phyloP scores from a whole-genome alignment of 176 grass and related monocot species.

The Cenchrus fungigraminus region DNA sequence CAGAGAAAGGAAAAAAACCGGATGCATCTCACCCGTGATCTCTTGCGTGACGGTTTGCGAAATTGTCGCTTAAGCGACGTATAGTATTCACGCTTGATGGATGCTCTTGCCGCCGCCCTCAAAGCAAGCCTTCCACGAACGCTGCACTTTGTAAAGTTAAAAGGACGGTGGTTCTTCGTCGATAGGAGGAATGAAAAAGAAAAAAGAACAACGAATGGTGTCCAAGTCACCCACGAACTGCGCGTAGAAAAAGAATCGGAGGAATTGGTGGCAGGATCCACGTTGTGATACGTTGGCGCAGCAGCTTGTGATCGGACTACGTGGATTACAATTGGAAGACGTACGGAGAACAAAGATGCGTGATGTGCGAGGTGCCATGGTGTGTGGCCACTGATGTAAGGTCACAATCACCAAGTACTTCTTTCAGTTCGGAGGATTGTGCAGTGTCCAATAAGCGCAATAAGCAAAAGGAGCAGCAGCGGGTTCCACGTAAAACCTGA shows the following conservation, averaged over 20 bases:
- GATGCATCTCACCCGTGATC: too few species aligned
- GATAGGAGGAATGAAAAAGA: not conserved
- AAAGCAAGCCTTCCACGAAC: slow-evolving; percentile 35
- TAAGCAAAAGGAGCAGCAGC: slow-evolving; percentile 35
- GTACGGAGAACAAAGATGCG: slow-evolving; percentile 4
- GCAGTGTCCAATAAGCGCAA: slow-evolving; percentile 57
- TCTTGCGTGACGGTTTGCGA: too few species aligned
- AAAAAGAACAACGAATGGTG: slow-evolving; percentile 29
- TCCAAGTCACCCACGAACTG: slow-evolving; percentile 33
- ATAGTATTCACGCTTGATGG: not conserved
- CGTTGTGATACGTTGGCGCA: not conserved
- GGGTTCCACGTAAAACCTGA: slow-evolving; percentile 46
- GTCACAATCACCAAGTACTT: slow-evolving; percentile 45
- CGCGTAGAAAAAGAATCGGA: slow-evolving; percentile 26
- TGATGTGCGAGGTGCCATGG: slow-evolving; percentile 9
- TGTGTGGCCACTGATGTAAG: slow-evolving; percentile 43
- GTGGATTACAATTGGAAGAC: slow-evolving; percentile 47
- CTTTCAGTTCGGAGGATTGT: slow-evolving; percentile 49
- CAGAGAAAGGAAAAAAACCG: too few species aligned
- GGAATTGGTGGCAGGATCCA: not conserved
- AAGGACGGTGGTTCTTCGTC: slow-evolving; percentile 16
- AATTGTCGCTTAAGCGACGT: too few species aligned
- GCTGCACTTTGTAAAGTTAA: slow-evolving; percentile 21
- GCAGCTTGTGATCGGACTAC: slow-evolving; percentile 35
- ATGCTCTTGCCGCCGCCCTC: slow-evolving; percentile 20